Evolutionary conservation across 768 basidiomycete species (phyloP), one percentile per base, ranked within the genome.

Genomic region (Suillus clintonianus): DNA sequence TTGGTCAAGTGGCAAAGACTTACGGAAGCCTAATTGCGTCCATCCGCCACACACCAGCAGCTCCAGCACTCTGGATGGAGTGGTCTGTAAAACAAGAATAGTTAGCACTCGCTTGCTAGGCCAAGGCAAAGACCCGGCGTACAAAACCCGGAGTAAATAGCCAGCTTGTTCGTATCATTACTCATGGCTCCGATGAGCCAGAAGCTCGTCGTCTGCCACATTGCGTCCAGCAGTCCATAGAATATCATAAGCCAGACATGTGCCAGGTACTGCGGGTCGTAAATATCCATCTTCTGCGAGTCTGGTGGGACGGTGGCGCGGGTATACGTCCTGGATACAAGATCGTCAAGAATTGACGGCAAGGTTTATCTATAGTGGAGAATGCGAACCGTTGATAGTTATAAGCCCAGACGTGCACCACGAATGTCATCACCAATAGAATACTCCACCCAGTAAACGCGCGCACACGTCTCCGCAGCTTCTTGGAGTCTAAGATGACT

Each of bases 181-280:
- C 89, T 90, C 87, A 94, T 90, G 10, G 89, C 88, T 47, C 92
- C 91, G 81, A 91, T 89, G 70, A 90, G 79, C 89, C 89, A 91
- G 72, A 91, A 91, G 10, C 84, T 84, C 0, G 84, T 85, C 3
- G 89, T 91, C 72, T 93, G 92, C 89, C 91, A 94, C 85, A 91
- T 88, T 0, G 92, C 80, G 67, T 94, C 91, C 51, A 92, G 80
- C 4, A 92, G 69, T 47, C 90, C 89, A 69, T 85, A 90, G 71
- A 86, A 83, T 59, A 89, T 82, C 75, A 87, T 91, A 13, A 94
- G 76, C 74, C 82, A 81, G 19, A 89, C 74, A 57, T 81, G 81
- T 22, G 63, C 65, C 19, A 68, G 70, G 47, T 59, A 72, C 1
- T 36, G 47, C 10, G 51, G 2, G 58, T 70, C 61, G 24, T 70